These are phyloP conservation scores for Mimosa bimucronata DNA, from an alignment of 306 rosid species.

Conservation along the genomic window DNA sequence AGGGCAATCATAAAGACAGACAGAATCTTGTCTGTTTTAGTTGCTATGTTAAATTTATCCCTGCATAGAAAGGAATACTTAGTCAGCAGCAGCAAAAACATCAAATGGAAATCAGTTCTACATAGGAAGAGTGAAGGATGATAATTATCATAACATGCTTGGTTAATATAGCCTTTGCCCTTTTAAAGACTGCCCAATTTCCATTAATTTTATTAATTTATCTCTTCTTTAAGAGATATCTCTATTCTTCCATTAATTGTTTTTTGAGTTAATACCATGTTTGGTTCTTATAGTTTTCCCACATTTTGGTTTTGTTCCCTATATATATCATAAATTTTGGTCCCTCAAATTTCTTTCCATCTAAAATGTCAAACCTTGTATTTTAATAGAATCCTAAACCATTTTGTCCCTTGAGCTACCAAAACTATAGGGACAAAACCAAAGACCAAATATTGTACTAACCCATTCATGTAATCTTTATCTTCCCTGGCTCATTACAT, in stretches of 20 bases:
- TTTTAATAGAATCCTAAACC: too few species aligned
- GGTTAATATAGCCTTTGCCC: neutral
- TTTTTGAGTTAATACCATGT: neutral
- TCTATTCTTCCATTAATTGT: neutral
- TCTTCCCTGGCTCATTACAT: neutral
- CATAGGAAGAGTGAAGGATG: neutral
- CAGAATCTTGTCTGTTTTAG: slow-evolving; percentile 68
- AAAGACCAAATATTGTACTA: too few species aligned
- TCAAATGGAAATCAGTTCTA: neutral
- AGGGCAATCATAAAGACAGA: slow-evolving; percentile 70
- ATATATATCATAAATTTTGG: too few species aligned
- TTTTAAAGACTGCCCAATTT: neutral
- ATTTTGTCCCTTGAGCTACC: too few species aligned
- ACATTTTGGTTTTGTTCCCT: too few species aligned
- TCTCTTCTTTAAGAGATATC: neutral
- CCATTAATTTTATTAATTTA: neutral
- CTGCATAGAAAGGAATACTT: slow-evolving; percentile 45
- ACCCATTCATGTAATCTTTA: neutral
- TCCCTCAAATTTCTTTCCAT: too few species aligned
- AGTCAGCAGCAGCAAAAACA: slow-evolving; percentile 14
- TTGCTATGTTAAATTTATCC: slow-evolving; percentile 73
- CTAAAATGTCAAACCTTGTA: too few species aligned
- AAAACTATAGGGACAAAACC: too few species aligned
- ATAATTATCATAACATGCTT: neutral
- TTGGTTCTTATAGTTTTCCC: too few species aligned